A percentile compares a stretch with the other conserved stretches of the same genome.
Conservation (phyloP, 2,329 filamentous ascomycete species). For the Exophiala mesophila region DNA sequence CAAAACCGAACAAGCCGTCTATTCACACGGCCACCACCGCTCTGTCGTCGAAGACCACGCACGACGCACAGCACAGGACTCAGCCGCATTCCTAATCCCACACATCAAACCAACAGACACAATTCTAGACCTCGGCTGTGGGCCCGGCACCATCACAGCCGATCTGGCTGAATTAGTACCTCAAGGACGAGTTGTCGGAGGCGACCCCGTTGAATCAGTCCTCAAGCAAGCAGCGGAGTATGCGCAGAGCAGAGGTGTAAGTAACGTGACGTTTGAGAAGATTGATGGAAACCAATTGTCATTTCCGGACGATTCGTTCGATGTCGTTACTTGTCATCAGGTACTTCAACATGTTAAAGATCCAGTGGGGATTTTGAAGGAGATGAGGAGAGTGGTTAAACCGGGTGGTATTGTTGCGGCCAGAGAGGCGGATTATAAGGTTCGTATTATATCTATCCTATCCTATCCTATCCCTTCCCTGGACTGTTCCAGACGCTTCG, state of each 20-base stretch:
- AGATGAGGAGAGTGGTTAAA: constrained; percentile 53
- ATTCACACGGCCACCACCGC: constrained; percentile 37
- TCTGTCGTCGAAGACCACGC: constrained; percentile 34
- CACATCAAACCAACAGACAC: constrained; percentile 34
- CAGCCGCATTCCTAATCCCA: constrained; percentile 37
- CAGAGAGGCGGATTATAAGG: constrained; percentile 35
- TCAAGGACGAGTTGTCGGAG: constrained; percentile 36
- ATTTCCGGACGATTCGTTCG: constrained; percentile 48
- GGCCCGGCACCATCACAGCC: constrained; percentile 41
- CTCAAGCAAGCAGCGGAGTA: constrained; percentile 31
- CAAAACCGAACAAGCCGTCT: constrained; percentile 26
- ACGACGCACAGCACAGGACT: constrained; percentile 33
- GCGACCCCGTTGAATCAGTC: constrained; percentile 30
- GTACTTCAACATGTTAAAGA: constrained; percentile 53
- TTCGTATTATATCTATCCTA: background rate
- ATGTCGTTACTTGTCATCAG: constrained; percentile 57
- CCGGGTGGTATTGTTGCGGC: constrained; percentile 49
- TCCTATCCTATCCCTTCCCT: too few relatives aligned
- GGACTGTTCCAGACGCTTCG: too few relatives aligned
- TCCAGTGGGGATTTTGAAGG: constrained; percentile 46
- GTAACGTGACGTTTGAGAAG: constrained; percentile 33
- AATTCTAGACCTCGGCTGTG: constrained; percentile 43
- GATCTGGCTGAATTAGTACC: constrained; percentile 38
- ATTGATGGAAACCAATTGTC: constrained; percentile 40
- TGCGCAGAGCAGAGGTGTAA: constrained; percentile 30